Evolutionary conservation across 2,329 filamentous ascomycete species (phyloP).

Genomic region (Colletotrichum incanum): DNA sequence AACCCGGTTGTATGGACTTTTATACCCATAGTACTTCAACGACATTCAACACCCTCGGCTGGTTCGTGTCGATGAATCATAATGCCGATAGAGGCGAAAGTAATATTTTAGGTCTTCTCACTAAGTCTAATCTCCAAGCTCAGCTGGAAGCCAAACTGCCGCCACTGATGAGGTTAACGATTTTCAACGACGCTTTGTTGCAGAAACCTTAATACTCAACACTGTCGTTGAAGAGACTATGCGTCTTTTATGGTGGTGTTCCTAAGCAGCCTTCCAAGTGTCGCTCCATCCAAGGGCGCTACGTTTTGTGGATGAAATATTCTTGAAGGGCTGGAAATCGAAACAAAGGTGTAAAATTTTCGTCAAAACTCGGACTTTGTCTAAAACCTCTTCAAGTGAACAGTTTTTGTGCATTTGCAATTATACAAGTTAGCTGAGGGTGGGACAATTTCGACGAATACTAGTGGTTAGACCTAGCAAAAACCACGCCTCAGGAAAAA

Average conservation of each 20-base stretch:
- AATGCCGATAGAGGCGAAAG: background rate
- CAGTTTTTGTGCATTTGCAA: too few relatives aligned
- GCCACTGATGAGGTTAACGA: conserved; percentile 22
- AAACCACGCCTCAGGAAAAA: conserved; percentile 55
- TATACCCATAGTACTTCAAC: background rate
- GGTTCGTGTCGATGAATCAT: background rate
- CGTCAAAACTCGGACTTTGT: conserved; percentile 61
- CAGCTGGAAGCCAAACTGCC: conserved; percentile 54
- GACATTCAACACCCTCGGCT: background rate
- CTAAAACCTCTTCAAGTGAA: conserved; percentile 53
- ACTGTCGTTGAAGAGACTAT: conserved; percentile 62
- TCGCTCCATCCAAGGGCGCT: conserved; percentile 57
- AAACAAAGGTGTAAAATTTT: conserved; percentile 62
- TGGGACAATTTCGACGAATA: conserved; percentile 25
- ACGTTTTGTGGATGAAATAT: conserved; percentile 57
- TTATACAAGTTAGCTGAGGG: background rate
- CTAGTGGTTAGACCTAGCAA: background rate
- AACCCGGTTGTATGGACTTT: too few relatives aligned
- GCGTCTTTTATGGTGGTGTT: conserved; percentile 59
- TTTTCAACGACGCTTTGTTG: conserved; percentile 52
- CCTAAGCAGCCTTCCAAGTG: conserved; percentile 57
- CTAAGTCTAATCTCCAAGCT: conserved; percentile 50
- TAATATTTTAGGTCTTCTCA: conserved; percentile 46
- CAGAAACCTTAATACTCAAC: conserved; percentile 57
- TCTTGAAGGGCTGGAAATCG: conserved; percentile 57